Conservation (phyloP, 1,139 yeast species). For the Pichia sp. region DNA sequence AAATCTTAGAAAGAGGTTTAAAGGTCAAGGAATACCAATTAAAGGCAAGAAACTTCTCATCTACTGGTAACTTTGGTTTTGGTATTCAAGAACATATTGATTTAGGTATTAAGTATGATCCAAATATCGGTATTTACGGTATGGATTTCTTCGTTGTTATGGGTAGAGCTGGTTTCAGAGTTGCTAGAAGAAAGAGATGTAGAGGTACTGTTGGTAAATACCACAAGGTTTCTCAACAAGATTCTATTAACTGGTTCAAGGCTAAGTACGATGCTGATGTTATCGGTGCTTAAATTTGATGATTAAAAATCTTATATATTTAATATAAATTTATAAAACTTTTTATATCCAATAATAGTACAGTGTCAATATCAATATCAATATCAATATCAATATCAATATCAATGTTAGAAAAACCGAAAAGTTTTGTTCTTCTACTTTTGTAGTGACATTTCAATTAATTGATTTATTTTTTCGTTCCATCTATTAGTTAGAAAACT, state of each 20-base stretch:
- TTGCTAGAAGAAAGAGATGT: conserved; percentile 98
- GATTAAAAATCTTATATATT: not conserved
- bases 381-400: not conserved
- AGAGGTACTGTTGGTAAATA: conserved; percentile 82
- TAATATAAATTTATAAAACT: conserved; percentile 1
- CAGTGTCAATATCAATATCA: too few species aligned
- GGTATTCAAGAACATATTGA: conserved; percentile 99
- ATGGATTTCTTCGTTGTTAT: conserved; percentile 99
- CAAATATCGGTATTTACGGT: conserved; percentile 99
- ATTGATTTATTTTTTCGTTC: conserved; percentile 25
- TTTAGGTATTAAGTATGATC: conserved; percentile 99
- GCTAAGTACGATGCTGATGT: conserved; percentile 99
- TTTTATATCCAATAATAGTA: not conserved
- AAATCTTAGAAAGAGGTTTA: conserved; percentile 99
- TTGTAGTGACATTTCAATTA: conserved; percentile 22
- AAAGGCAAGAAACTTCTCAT: conserved; percentile 88
- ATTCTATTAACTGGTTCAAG: conserved; percentile 98
- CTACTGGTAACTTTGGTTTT: conserved; percentile 99
- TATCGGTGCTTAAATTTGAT: conserved; percentile 58
- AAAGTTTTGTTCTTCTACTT: conserved; percentile 10
- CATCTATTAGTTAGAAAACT: conserved; percentile 24
- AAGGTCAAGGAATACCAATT: conserved; percentile 99
- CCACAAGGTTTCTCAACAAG: conserved; percentile 91
- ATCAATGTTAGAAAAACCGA: not conserved
- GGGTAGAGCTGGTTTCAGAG: conserved; percentile 99